Conservation (phyloP, 2,329 filamentous ascomycete species). For the Arthrobotrys entomopaga region DNA sequence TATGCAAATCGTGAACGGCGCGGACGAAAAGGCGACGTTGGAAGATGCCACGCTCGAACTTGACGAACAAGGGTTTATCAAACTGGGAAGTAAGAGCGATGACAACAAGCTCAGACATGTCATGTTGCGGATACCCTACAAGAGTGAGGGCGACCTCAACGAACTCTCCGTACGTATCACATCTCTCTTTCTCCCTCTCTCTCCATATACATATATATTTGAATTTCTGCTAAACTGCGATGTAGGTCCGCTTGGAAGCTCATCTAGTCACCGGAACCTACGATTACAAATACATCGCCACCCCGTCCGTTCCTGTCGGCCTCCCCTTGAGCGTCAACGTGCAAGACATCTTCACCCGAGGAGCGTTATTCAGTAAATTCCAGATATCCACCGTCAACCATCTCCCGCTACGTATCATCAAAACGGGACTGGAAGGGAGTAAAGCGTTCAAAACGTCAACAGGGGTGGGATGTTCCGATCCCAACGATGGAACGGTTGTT, state of each 20-base stretch:
- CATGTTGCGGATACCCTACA: slow-evolving; percentile 54
- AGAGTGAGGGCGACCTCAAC: slow-evolving; percentile 66
- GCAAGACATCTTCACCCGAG: slow-evolving; percentile 90
- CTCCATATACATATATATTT: too few relatives aligned
- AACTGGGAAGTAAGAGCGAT: slow-evolving; percentile 40
- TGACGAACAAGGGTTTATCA: slow-evolving; percentile 50
- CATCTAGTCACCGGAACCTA: slow-evolving; percentile 23
- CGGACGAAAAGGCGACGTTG: slow-evolving; percentile 61
- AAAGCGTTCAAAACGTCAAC: slow-evolving; percentile 74
- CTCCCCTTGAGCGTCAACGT: slow-evolving; percentile 94
- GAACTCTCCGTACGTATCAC: slow-evolving; percentile 77
- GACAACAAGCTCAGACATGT: slow-evolving; percentile 59
- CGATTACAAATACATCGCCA: slow-evolving; percentile 43
- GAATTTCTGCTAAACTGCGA: neutral
- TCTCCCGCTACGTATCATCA: slow-evolving; percentile 78
- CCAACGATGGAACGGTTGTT: slow-evolving; percentile 50
- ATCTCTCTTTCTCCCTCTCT: slow-evolving; percentile 72
- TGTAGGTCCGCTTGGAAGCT: slow-evolving; percentile 61
- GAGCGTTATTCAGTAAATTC: slow-evolving; percentile 85
- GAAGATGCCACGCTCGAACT: slow-evolving; percentile 57
- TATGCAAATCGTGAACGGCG: slow-evolving; percentile 65
- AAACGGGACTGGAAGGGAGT: slow-evolving; percentile 76
- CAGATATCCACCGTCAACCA: slow-evolving; percentile 79
- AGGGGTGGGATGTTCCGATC: slow-evolving; percentile 61
- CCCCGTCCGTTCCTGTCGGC: slow-evolving; percentile 70